phyloP scores from a whole-genome alignment of 176 grass and related monocot genomes.

The Zea mays region Zm-B73-REFERENCE-NAM-5.0 NC_050096.1:275721001-275721500 shows the following conservation, averaged over 20 bases:
- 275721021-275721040: neutral
- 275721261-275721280: slow-evolving; percentile 25
- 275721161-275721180: neutral
- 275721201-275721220: slow-evolving; percentile 32
- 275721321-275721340: slow-evolving; percentile 94
- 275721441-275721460: slow-evolving; percentile 92
- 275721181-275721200: slow-evolving; percentile 15
- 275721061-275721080: slow-evolving; percentile 9
- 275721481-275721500: slow-evolving; percentile 97
- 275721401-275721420: slow-evolving; percentile 19
- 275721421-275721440: slow-evolving; percentile 60
- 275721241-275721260: slow-evolving; percentile 16
- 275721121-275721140: neutral
- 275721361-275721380: slow-evolving; percentile 31
- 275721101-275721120: neutral
- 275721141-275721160: slow-evolving; percentile 3
- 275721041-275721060: neutral
- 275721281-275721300: slow-evolving; percentile 40
- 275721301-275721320: slow-evolving; percentile 98
- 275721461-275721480: slow-evolving; percentile 92
- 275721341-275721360: slow-evolving; percentile 84
- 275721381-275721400: slow-evolving; percentile 21
- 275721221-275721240: neutral
- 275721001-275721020: slow-evolving; percentile 13
- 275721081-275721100: neutral